Base-by-base conservation (phyloP, 139 green algal genomes). In the Micractinium conductrix region DNA sequence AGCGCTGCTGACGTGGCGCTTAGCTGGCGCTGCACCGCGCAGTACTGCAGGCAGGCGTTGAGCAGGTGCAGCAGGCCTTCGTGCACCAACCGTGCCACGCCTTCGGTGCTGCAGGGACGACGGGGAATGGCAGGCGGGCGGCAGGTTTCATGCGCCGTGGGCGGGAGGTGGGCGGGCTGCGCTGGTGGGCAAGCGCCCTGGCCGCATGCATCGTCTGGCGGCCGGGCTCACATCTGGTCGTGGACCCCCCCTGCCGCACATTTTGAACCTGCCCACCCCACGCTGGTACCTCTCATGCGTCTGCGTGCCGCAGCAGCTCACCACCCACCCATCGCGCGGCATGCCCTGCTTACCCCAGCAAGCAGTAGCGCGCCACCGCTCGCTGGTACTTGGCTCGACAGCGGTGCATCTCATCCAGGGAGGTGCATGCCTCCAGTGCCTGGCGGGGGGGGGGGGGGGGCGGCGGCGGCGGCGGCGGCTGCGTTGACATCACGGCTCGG, bases 31-130 rank as follows among this genome's bases (percentile, higher is more conserved):
- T 33, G 68, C 45, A 85, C 45, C 2, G 62, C n/a, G 63, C 79
- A 85, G 45, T 85, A 85, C 35, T 68, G 44, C 35, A 79, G 79
- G 67, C 62, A 74, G 67, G 42, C 44, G 24, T 85, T 74, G 22
- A 85, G 67, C 33, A 85, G 79, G 79, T 74, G 79, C 17, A 85
- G 69, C 69, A 85, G 50, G 12, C 40, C 80, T 19, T 85, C 69
- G 37, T 80, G 69, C 35, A 85, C 80, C 68, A 85, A 50, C 40
- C 80, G 69, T 4, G 80, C 53, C 35, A 85, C 53, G 17, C 50
- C 68, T 0, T 85, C 80, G 1, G 35, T 17, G 48, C 80, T 81
- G 75, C 75, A 58, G 26, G 21, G 22, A 4, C 9, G 69, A 9
- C n/a, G n/a, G n/a, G n/a, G n/a, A n/a, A n/a, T n/a, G n/a, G n/a